Evolutionary conservation across 495 filamentous ascomycete species (phyloP).

Genomic region (Lasiosphaeria ovina): DNA sequence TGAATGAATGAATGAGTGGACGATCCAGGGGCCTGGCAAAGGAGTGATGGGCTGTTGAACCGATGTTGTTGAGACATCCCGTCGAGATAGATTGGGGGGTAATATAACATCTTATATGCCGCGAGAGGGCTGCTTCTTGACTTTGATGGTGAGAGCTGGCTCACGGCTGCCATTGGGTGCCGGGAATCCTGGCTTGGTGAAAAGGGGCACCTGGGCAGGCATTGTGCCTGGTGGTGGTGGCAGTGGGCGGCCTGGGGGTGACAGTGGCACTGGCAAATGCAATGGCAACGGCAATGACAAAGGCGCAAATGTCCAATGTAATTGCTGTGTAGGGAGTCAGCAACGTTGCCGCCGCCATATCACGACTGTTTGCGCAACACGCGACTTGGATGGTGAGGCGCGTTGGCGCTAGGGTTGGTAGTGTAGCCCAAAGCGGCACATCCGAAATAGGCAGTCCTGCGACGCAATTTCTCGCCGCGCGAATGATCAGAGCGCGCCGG

Average conservation of each 20-base stretch:
- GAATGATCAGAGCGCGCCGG: not conserved
- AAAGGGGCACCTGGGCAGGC: too few relatives aligned
- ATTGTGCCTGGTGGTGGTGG: too few relatives aligned
- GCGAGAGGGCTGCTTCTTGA: too few relatives aligned
- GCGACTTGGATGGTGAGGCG: not conserved
- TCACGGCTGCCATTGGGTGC: too few relatives aligned
- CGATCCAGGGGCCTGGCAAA: not conserved
- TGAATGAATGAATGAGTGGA: not conserved
- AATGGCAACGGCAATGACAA: not conserved
- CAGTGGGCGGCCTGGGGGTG: not conserved
- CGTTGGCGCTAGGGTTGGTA: not conserved
- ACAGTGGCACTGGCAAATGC: not conserved
- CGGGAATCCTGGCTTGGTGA: too few relatives aligned
- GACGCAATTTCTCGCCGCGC: not conserved
- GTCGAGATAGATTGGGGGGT: not conserved
- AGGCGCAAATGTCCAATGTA: not conserved
- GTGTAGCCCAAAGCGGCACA: not conserved
- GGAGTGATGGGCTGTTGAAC: not conserved
- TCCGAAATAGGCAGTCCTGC: not conserved
- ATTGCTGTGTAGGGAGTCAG: not conserved
- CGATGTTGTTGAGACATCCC: not conserved
- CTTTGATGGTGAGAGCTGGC: too few relatives aligned
- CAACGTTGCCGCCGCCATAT: not conserved
- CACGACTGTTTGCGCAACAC: not conserved
- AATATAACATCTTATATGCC: too few relatives aligned